Percentiles rank a stretch among this genome's conserved stretches.
phyloP scores from a whole-genome alignment of 2,329 filamentous ascomycete species.

The Diaporthe nobilis region DNA sequence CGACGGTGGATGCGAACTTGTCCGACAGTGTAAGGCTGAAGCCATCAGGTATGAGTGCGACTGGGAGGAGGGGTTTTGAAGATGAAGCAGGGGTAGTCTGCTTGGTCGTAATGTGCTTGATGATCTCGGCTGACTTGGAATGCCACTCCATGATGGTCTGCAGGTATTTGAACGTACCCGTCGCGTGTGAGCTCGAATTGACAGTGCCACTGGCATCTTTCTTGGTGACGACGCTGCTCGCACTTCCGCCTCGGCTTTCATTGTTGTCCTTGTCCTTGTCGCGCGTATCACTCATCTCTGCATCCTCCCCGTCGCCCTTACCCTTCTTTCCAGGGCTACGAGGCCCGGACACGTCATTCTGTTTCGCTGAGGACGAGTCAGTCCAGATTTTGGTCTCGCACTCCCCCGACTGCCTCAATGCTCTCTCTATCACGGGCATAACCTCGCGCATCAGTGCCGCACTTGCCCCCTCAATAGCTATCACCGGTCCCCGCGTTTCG shows the following conservation, averaged over 20 bases:
- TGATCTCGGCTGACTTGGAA: conserved; percentile 78
- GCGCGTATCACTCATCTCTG: conserved; percentile 30
- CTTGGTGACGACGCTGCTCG: conserved; percentile 6
- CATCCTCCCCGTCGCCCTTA: conserved; percentile 16
- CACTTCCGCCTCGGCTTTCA: conserved; percentile 32
- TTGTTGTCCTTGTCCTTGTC: conserved; percentile 1
- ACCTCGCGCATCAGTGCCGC: conserved; percentile 65
- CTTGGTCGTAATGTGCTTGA: conserved; percentile 61
- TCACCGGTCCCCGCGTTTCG: conserved; percentile 79
- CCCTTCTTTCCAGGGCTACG: conserved; percentile 54
- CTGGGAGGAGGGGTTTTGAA: conserved; percentile 62
- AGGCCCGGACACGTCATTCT: neutral
- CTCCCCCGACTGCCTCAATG: conserved; percentile 65
- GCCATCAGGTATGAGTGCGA: conserved; percentile 81
- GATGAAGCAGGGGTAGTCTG: conserved; percentile 38
- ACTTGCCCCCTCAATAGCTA: conserved; percentile 85
- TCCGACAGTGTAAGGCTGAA: conserved; percentile 88
- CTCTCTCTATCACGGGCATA: conserved; percentile 75
- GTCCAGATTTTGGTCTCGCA: conserved; percentile 63
- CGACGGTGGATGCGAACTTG: conserved; percentile 78
- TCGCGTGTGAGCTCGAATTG: neutral
- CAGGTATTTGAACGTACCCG: conserved; percentile 67
- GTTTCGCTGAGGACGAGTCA: conserved; percentile 44
- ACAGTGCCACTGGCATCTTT: neutral
- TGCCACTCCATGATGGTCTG: conserved; percentile 82